Percentiles rank a stretch among this genome's conserved stretches.
Evolutionary conservation across 192 early-diverging fungal genomes (phyloP).

Genomic region (Ramicandelaber brevisporus): DNA sequence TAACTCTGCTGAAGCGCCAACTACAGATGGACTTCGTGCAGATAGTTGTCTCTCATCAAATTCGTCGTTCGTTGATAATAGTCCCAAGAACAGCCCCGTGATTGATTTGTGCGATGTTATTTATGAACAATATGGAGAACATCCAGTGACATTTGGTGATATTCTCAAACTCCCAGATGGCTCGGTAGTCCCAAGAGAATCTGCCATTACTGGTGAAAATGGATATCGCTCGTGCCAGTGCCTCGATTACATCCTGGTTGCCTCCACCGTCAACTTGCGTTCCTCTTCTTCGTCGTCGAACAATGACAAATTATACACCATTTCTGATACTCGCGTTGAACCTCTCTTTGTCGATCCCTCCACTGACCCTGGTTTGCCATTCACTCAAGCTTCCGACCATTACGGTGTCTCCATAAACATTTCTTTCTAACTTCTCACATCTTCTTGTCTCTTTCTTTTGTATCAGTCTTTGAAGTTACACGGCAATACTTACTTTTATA

Average conservation of each 20-base stretch:
- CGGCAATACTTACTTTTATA: too few species aligned
- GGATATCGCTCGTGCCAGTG: slow-evolving; percentile 20
- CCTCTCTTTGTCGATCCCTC: slow-evolving; percentile 15
- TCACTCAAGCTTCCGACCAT: slow-evolving; percentile 22
- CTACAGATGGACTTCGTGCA: too few species aligned
- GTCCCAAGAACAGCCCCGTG: slow-evolving; percentile 5
- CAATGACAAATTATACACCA: too few species aligned
- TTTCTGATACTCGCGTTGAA: slow-evolving; percentile 3
- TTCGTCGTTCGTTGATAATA: too few species aligned
- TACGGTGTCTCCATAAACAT: slow-evolving; percentile 17
- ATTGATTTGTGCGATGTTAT: slow-evolving; percentile 23
- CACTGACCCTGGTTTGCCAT: slow-evolving; percentile 9
- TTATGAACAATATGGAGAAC: slow-evolving; percentile 28
- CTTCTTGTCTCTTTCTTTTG: too few species aligned
- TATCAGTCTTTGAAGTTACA: too few species aligned
- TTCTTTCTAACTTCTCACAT: slow-evolving; percentile 2
- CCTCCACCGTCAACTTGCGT: too few species aligned
- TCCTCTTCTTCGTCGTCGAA: too few species aligned
- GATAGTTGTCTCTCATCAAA: too few species aligned
- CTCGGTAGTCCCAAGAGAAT: slow-evolving; percentile 21
- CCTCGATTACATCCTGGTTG: slow-evolving; percentile 23
- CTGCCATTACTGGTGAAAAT: slow-evolving; percentile 21
- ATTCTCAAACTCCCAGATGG: slow-evolving; percentile 19
- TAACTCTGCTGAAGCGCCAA: too few species aligned
- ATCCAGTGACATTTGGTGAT: slow-evolving; percentile 57